phyloP scores from a whole-genome alignment of 1,284 basidiomycete genomes.

The Rhodofomes roseus region DNA sequence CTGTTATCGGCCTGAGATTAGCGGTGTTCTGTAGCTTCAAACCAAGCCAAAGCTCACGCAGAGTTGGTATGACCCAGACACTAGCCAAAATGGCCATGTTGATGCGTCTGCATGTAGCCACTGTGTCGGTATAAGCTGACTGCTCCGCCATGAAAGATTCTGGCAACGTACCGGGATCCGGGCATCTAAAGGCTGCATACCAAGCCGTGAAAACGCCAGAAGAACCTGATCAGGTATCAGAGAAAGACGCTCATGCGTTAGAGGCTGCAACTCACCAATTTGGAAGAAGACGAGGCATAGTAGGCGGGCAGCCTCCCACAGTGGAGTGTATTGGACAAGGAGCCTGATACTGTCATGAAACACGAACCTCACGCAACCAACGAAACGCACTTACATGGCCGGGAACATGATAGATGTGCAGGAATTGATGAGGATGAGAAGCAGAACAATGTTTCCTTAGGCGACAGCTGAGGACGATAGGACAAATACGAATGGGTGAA shows the following conservation, averaged over 20 bases:
- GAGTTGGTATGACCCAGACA: conserved; percentile 51
- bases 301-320: conserved; percentile 55
- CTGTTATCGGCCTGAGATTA: conserved; percentile 21
- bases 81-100: conserved; percentile 46
- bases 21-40: not conserved
- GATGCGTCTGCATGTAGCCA: conserved; percentile 40
- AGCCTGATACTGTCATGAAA: conserved; percentile 32
- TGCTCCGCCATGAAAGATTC: not conserved
- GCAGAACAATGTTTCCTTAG: conserved; percentile 38
- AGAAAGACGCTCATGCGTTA: not conserved
- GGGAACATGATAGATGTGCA: conserved; percentile 48
- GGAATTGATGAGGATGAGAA: conserved; percentile 45
- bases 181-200: conserved; percentile 42
- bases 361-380: not conserved
- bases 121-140: not conserved
- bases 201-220: conserved; percentile 43
- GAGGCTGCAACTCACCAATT: conserved; percentile 31
- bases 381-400: conserved; percentile 39
- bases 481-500: not conserved
- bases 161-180: conserved; percentile 33
- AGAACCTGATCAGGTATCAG: conserved; percentile 32
- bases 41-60: conserved; percentile 37
- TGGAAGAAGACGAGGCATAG: conserved; percentile 46
- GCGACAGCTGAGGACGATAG: not conserved
- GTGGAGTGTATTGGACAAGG: conserved; percentile 47